Evolutionary conservation across 345 rosid genomes (phyloP), one percentile per base, ranked within the genome.

Genomic region (Camelina neglecta): DNA sequence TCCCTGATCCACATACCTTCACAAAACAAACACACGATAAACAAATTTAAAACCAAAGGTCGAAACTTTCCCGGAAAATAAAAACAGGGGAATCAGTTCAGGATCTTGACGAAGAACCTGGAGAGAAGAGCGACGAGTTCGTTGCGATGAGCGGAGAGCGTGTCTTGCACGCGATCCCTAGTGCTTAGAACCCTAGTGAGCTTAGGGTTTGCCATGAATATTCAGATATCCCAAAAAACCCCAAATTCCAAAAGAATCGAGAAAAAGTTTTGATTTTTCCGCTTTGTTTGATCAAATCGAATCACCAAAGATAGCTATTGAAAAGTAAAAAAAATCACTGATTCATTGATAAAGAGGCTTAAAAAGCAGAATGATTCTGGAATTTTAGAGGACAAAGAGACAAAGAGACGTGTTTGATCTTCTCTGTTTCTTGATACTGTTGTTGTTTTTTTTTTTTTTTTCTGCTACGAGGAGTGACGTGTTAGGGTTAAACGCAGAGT

Each of bases 1-100:
- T 5, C 99, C 99, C 76, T 92, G 97, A 38, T 83, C 92, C 76
- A 92, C 96, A 55, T 92, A 95, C 88, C 99, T 95, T 81, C 60
- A 77, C 48, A 35, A 15, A 47, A 45, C 31, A 29, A 4, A 79
- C 18, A 65, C 45, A 56, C 57, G n/a, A 38, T 36, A 38, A 24
- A 15, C 10, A 65, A 35, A 57, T 21, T 41, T 15, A 63, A 41
- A 42, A 24, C 29, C 15, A 73, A 44, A 3, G 6, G 13, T 49
- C 5, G 2, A 44, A 44, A 11, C 1, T 13, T 75, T 54, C 23
- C 42, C 15, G 9, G 23, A 2, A 56, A 20, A 11, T 8, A 23
- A 8, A n/a, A 15, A 2, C 7, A 39, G 55, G 49, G 33, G 6
- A 31, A 1, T 41, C 11, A 59, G 38, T 1, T 35, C 2, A 35